Evolutionary conservation across 768 basidiomycete genomes (phyloP).

Genomic region (Rhizopogon salebrosus): DNA sequence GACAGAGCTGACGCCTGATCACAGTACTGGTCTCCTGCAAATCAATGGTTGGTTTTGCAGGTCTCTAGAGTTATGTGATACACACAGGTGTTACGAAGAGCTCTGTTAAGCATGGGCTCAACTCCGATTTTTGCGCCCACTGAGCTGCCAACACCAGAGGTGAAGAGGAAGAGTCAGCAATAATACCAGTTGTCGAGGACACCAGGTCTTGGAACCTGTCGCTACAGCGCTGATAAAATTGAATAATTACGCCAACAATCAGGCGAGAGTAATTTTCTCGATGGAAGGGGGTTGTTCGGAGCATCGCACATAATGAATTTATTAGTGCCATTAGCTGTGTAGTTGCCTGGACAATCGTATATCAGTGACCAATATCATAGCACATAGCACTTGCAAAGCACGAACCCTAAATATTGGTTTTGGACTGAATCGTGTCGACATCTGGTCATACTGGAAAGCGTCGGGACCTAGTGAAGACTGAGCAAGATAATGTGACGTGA

Average conservation of each 20-base stretch:
- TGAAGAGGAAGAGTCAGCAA: conserved; percentile 34
- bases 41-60: conserved; percentile 1
- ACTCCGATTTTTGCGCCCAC: conserved; percentile 83
- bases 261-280: conserved; percentile 92
- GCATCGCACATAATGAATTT: conserved; percentile 89
- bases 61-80: conserved; percentile 4
- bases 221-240: conserved; percentile 93
- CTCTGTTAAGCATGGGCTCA: conserved; percentile 70
- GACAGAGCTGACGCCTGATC: conserved; percentile 52
- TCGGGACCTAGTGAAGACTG: conserved; percentile 54
- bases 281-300: conserved; percentile 89
- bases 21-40: conserved; percentile 34
- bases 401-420: conserved; percentile 78
- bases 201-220: conserved; percentile 79
- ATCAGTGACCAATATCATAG: background rate
- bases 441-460: conserved; percentile 80
- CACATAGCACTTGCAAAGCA: background rate
- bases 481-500: background rate
- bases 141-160: conserved; percentile 57
- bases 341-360: conserved; percentile 52
- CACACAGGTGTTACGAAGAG: conserved; percentile 51
- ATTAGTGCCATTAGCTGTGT: conserved; percentile 84
- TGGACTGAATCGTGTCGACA: conserved; percentile 55
- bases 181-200: conserved; percentile 29
- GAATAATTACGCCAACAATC: conserved; percentile 89